phyloP scores from a whole-genome alignment of 495 filamentous ascomycete genomes.

The Durotheca rogersii region DNA sequence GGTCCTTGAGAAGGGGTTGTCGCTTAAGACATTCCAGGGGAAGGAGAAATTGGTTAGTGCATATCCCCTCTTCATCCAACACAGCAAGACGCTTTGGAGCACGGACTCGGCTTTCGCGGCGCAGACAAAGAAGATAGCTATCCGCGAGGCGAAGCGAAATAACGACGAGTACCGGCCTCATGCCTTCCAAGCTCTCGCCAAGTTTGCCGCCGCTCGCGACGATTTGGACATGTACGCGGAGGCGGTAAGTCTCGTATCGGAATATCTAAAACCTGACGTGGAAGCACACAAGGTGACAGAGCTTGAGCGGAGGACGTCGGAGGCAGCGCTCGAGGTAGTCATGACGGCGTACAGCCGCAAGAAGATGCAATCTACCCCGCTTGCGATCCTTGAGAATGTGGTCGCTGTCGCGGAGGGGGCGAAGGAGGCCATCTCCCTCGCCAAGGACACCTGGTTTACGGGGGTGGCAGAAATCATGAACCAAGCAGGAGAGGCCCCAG shows the following conservation, averaged over 20 bases:
- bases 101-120: slow-evolving; percentile 47
- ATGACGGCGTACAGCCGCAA: slow-evolving; percentile 45
- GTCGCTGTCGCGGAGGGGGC: slow-evolving; percentile 22
- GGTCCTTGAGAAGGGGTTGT: slow-evolving; percentile 72
- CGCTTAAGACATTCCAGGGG: slow-evolving; percentile 88
- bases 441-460: slow-evolving; percentile 29
- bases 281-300: slow-evolving; percentile 38
- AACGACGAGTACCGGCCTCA: slow-evolving; percentile 78
- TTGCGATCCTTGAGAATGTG: slow-evolving; percentile 37
- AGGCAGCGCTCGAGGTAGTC: slow-evolving; percentile 44
- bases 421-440: slow-evolving; percentile 25
- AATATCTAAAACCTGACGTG: slow-evolving; percentile 49
- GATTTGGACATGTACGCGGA: slow-evolving; percentile 69
- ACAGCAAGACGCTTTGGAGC: slow-evolving; percentile 60
- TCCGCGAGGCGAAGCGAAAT: slow-evolving; percentile 87
- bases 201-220: slow-evolving; percentile 62
- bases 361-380: slow-evolving; percentile 36
- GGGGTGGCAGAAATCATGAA: slow-evolving; percentile 19
- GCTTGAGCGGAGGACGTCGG: slow-evolving; percentile 39
- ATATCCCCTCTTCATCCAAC: slow-evolving; percentile 73
- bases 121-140: slow-evolving; percentile 59
- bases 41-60: slow-evolving; percentile 88
- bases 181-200: slow-evolving; percentile 70
- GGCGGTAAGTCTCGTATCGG: slow-evolving; percentile 61
- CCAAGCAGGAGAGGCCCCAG: slow-evolving; percentile 11